Percentiles rank a stretch among this genome's conserved stretches.
phyloP scores from a whole-genome alignment of 2,329 filamentous ascomycete genomes.

The Pseudocercospora fuligena region DNA sequence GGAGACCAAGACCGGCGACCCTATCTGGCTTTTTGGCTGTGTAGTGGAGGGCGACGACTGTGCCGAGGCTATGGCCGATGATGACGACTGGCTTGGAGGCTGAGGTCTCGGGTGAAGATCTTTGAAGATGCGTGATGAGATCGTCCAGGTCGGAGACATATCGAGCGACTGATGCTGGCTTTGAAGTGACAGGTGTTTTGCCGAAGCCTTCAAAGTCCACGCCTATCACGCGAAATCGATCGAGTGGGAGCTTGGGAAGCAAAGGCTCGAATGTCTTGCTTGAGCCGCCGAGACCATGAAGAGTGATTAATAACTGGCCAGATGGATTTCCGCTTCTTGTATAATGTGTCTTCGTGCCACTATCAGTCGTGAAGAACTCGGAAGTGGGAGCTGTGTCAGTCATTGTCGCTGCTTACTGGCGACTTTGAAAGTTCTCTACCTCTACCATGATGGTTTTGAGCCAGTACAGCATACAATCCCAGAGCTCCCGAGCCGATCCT shows the following conservation, averaged over 20 bases:
- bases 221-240: constrained; percentile 10
- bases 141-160: constrained; percentile 24
- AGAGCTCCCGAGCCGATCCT: background rate
- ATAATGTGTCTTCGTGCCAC: constrained; percentile 14
- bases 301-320: constrained; percentile 12
- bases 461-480: constrained; percentile 6
- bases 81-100: constrained; percentile 13
- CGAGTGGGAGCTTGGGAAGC: constrained; percentile 12
- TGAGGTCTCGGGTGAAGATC: background rate
- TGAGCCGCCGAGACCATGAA: constrained; percentile 21
- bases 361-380: constrained; percentile 3
- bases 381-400: background rate
- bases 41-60: constrained; percentile 23
- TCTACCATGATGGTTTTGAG: constrained; percentile 7
- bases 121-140: constrained; percentile 21
- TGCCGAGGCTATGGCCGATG: constrained; percentile 23
- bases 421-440: background rate
- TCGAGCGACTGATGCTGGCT: constrained; percentile 10
- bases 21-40: constrained; percentile 10
- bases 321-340: constrained; percentile 4
- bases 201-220: constrained; percentile 25
- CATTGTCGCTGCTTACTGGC: constrained; percentile 6
- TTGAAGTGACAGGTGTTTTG: constrained; percentile 4
- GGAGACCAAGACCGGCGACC: constrained; percentile 39
- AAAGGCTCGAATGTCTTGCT: constrained; percentile 16